These are phyloP conservation scores for Phytophthora macrochlamydospora DNA, from an alignment of 352 stramenopile species.

Conservation along the genomic window DNA sequence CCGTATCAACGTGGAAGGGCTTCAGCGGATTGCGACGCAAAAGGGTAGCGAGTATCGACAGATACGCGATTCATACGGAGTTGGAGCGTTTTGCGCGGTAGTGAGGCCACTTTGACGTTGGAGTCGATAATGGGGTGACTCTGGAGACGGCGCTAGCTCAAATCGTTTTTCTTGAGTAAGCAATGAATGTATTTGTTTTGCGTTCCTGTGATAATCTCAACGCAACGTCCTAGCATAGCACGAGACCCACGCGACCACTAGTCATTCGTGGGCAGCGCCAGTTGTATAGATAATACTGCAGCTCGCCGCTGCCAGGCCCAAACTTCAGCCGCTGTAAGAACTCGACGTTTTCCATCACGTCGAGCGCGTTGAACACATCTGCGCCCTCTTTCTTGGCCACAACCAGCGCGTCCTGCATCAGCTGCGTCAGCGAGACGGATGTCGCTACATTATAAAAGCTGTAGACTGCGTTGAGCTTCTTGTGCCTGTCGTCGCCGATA, in stretches of 20 bases:
- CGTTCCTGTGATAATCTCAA: no score
- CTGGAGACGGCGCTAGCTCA: no score
- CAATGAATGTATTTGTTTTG: no score
- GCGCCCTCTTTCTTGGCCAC: slow-evolving; percentile 56
- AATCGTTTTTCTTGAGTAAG: no score
- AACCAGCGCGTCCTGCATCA: slow-evolving; percentile 76
- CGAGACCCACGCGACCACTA: slow-evolving; percentile 56
- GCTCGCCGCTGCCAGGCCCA: slow-evolving; percentile 56
- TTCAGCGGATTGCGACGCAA: background rate
- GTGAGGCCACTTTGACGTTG: background rate
- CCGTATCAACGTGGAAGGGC: background rate
- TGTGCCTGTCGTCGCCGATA: slow-evolving; percentile 95
- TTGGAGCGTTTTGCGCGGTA: background rate
- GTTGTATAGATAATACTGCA: slow-evolving; percentile 85
- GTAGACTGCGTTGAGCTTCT: slow-evolving; percentile 96
- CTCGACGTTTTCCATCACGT: slow-evolving; percentile 68
- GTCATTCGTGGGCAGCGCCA: slow-evolving; percentile 74
- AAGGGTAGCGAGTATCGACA: background rate
- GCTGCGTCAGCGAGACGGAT: slow-evolving; percentile 51
- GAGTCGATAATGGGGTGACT: background rate
- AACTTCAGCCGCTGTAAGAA: slow-evolving; percentile 70
- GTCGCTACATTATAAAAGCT: slow-evolving; percentile 97
- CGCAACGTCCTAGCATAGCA: slow-evolving; percentile 40
- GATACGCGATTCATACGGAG: background rate
- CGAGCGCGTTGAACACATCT: slow-evolving; percentile 77